Evolutionary conservation across 352 stramenopile genomes (phyloP), one percentile per base, ranked within the genome.

Genomic region (Globisporangium spinosum): DNA sequence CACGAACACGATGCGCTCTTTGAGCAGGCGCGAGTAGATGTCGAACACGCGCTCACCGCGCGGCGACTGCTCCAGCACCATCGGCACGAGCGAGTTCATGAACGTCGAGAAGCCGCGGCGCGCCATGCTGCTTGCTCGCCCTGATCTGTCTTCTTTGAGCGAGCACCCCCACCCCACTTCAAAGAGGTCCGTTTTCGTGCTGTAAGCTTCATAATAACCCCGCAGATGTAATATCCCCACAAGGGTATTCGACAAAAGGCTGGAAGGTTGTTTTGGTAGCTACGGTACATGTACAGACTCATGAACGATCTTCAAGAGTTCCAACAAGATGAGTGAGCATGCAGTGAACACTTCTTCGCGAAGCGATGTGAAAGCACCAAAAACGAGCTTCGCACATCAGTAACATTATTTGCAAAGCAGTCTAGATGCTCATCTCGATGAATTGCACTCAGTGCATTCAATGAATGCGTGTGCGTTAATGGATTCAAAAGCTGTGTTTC

Each of bases 1-100:
- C 29, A 99, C 84, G 69, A 98, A 98, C 73, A 99, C 92, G 63
- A 99, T 99, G 57, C 97, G 91, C 84, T 99, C 97, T 65, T 98
- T 98, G 9, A 99, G 87, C 55, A 99, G 79, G 0, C 97, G 90
- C 65, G 94, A 98, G 79, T 98, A 99, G 66, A 99, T 99, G 74
- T 99, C 97, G 76, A 98, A 99, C 25, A 97, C 87, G 56, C 97
- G 89, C 84, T 99, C 97, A 5, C 97, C 97, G 6, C 88, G 85
- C 20, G 89, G 77, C 45, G 81, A 98, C 70, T 96, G 87, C 82
- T 99, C 95, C 29, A 98, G 71, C 13, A 98, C 95, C 81, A 98
- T 98, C 4, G 95, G 96, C 57, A 98, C 84, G 13, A 97, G 62
- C 35, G 83, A 87, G 74, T 73, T 89, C 70, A 80, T 72, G 62